A percentile compares a stretch with the other conserved stretches of the same genome.
Conservation (phyloP, 768 basidiomycete species). For the Amanita rubescens region DNA sequence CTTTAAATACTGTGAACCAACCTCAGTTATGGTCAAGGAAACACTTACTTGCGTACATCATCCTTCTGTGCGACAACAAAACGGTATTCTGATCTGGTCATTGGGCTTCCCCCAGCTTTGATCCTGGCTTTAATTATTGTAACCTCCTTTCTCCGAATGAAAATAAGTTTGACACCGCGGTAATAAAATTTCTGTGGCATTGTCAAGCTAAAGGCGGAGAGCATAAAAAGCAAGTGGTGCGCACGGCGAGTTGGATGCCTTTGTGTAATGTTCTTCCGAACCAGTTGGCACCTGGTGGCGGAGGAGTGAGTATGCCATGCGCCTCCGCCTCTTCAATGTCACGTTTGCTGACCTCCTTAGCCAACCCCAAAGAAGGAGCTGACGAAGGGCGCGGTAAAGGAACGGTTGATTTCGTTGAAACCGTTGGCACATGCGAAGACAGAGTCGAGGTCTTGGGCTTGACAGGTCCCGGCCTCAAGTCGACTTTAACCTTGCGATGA, state of each 20-base stretch:
- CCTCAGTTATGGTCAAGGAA: background rate
- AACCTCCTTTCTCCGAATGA: slow-evolving; percentile 49
- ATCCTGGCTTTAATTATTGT: slow-evolving; percentile 49
- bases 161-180: slow-evolving; percentile 66
- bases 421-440: slow-evolving; percentile 17
- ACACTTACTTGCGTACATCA: slow-evolving; percentile 62
- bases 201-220: slow-evolving; percentile 1
- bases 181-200: slow-evolving; percentile 75
- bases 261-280: slow-evolving; percentile 44
- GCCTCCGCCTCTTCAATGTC: slow-evolving; percentile 60
- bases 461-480: slow-evolving; percentile 58
- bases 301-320: slow-evolving; percentile 62
- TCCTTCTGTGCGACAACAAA: slow-evolving; percentile 59
- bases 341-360: slow-evolving; percentile 47
- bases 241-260: slow-evolving; percentile 37
- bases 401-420: slow-evolving; percentile 24
- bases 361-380: slow-evolving; percentile 20
- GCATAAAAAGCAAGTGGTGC: slow-evolving; percentile 13
- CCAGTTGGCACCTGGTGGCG: slow-evolving; percentile 54
- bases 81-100: slow-evolving; percentile 62
- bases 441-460: slow-evolving; percentile 28
- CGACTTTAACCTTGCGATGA: slow-evolving; percentile 39
- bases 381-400: slow-evolving; percentile 18
- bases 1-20: slow-evolving; percentile 25
- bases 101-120: slow-evolving; percentile 48